Base-by-base conservation (phyloP, 768 basidiomycete species). In the Boletus barrowsii region DNA sequence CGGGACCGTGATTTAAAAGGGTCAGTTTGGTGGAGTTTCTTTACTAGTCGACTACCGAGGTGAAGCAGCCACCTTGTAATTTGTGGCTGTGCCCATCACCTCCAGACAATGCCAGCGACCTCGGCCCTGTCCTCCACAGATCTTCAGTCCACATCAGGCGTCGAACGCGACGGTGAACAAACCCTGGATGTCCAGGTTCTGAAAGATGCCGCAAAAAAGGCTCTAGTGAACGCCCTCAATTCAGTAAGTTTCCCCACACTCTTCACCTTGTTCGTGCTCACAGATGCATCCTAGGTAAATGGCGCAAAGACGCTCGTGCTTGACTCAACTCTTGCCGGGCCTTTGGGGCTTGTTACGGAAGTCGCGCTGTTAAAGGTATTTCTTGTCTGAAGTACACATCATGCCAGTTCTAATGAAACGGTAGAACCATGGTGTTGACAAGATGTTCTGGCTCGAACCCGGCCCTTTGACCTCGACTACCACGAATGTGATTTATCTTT, bases 371-470 rank as follows among this genome's bases (percentile, higher is more conserved):
- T 98, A 51, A 98, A 98, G 84, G 97, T 94, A 48, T 29, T 62
- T 65, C 36, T 5, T 32, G 36, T 44, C 22, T 29, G 35, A 33
- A 24, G 4, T 30, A 33, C 29, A 15, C 40, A 2, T 41, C 47
- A 13, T 50, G 49, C n/a, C 43, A 32, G 52, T 54, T 35, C 36
- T 60, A 26, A 65, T 52, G 26, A 17, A n/a, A 29, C 13, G 22
- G 51, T 61, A 98, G 96, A 90, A 98, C 67, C 95, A 98, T 84
- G 95, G 93, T 6, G 93, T 99, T 4, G 95, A 98, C 76, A 97
- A 97, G 78, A 96, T 99, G 91, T 97, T 95, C 74, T 99, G 97
- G 96, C 83, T 99, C 22, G 97, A 98, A 72, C 72, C 87, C 11
- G 95, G 95, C 17, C 86, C 91, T 10, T 73, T 98, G 43, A 79